Conservation (phyloP, 2,329 filamentous ascomycete genomes). For the Epicoccum nigrum region DNA sequence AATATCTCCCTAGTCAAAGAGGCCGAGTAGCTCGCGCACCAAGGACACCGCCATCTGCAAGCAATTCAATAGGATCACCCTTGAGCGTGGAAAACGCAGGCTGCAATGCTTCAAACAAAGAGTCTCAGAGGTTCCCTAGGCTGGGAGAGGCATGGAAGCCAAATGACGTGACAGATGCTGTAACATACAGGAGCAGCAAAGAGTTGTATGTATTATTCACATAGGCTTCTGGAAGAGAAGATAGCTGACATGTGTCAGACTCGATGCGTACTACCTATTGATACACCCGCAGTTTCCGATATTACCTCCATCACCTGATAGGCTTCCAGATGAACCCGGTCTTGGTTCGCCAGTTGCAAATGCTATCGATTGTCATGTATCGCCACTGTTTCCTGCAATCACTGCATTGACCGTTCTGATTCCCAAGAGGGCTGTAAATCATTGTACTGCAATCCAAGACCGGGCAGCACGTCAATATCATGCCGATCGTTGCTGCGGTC, state of each 20-base stretch:
- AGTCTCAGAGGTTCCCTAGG: neutral
- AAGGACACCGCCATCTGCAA: conserved; percentile 1
- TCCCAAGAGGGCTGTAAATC: neutral
- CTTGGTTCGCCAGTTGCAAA: neutral
- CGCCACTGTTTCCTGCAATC: conserved; percentile 9
- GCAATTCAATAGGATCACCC: conserved; percentile 1
- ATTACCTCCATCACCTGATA: neutral
- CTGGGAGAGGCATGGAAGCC: neutral
- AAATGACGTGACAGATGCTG: neutral
- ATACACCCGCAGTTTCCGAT: conserved; percentile 12
- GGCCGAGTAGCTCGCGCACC: conserved; percentile 8
- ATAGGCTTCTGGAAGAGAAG: neutral
- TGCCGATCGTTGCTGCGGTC: neutral
- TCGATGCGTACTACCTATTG: conserved; percentile 9
- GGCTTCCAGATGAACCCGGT: neutral
- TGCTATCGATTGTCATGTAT: neutral
- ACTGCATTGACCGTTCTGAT: conserved; percentile 1
- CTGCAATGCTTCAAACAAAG: neutral
- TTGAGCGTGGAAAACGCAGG: neutral
- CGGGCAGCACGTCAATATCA: neutral
- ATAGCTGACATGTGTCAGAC: neutral
- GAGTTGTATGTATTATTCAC: neutral
- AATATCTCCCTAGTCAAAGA: conserved; percentile 10
- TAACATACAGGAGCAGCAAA: neutral
- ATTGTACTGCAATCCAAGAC: neutral